A percentile compares a stretch with the other conserved stretches of the same genome.
These are phyloP conservation scores for Coffea eugenioides DNA, from an alignment of 257 asterid genomes.

Conservation along the genomic window DNA sequence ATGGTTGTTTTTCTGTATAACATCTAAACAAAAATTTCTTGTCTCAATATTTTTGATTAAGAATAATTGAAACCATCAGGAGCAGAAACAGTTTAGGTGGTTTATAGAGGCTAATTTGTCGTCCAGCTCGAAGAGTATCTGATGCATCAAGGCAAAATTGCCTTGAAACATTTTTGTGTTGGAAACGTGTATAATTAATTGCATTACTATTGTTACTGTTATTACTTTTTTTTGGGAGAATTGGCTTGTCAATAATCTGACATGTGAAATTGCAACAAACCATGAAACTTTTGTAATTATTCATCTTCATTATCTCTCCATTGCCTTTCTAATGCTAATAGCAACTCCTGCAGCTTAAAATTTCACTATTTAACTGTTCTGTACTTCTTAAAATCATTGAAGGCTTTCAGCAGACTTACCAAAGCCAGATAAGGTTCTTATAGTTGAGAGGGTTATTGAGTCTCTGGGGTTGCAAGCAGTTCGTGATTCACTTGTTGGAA, in stretches of 20 bases:
- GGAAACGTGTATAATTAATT: not conserved
- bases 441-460: constrained; percentile 86
- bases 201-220: not conserved
- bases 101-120: not conserved
- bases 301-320: not conserved
- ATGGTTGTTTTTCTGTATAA: not conserved
- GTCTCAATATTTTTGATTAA: too few relatives aligned
- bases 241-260: not conserved
- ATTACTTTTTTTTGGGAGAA: not conserved
- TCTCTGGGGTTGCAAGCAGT: constrained; percentile 79
- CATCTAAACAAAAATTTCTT: too few relatives aligned
- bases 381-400: constrained; percentile 33
- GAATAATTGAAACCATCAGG: not conserved
- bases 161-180: not conserved
- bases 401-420: constrained; percentile 77
- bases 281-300: not conserved
- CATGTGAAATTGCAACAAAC: not conserved
- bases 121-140: not conserved
- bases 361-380: constrained; percentile 23
- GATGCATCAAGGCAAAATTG: not conserved
- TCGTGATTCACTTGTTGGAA: constrained; percentile 77
- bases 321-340: not conserved
- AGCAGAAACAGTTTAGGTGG: not conserved
- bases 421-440: constrained; percentile 76
- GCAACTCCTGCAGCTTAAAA: not conserved